Conservation (phyloP, 2,329 filamentous ascomycete species). For the Diaporthe sp. region DNA sequence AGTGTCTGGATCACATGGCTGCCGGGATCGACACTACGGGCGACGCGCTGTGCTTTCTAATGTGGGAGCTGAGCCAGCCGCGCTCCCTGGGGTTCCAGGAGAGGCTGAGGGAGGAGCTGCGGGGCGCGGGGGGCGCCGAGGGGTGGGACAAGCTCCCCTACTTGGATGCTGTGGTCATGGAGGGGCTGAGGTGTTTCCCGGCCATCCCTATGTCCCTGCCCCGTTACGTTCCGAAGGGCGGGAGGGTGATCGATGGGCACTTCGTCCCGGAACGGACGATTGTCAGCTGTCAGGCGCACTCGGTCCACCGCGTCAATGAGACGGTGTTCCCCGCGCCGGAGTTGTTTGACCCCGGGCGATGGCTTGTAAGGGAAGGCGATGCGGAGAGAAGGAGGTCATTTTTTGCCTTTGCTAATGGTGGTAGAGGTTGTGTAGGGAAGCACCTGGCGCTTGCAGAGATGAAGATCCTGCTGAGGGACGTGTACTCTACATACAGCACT, state of each 20-base stretch:
- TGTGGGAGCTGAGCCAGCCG: constrained; percentile 78
- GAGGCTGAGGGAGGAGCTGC: constrained; percentile 66
- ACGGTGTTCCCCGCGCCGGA: constrained; percentile 85
- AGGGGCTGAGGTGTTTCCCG: constrained; percentile 73
- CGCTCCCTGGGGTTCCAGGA: constrained; percentile 65
- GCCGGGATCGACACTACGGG: constrained; percentile 81
- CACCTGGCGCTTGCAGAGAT: constrained; percentile 77
- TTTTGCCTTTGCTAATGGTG: constrained; percentile 77
- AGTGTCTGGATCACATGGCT: constrained; percentile 79
- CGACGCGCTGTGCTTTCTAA: constrained; percentile 77
- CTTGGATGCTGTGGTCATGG: constrained; percentile 74
- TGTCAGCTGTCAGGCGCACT: constrained; percentile 73
- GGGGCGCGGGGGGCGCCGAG: constrained; percentile 41
- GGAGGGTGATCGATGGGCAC: constrained; percentile 68
- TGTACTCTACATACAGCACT: constrained; percentile 72
- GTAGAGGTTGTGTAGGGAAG: constrained; percentile 75
- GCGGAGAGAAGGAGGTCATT: constrained; percentile 74
- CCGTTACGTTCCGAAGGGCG: constrained; percentile 67
- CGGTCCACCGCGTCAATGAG: constrained; percentile 69
- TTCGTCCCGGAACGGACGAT: constrained; percentile 66
- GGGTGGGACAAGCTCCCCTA: constrained; percentile 67
- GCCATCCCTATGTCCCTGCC: constrained; percentile 78
- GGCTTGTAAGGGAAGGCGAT: constrained; percentile 82
- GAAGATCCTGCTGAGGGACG: constrained; percentile 73
- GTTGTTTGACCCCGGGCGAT: constrained; percentile 83